These are phyloP conservation scores for Athelia sp. DNA, from an alignment of 1,284 basidiomycete genomes.

Conservation along the genomic window DNA sequence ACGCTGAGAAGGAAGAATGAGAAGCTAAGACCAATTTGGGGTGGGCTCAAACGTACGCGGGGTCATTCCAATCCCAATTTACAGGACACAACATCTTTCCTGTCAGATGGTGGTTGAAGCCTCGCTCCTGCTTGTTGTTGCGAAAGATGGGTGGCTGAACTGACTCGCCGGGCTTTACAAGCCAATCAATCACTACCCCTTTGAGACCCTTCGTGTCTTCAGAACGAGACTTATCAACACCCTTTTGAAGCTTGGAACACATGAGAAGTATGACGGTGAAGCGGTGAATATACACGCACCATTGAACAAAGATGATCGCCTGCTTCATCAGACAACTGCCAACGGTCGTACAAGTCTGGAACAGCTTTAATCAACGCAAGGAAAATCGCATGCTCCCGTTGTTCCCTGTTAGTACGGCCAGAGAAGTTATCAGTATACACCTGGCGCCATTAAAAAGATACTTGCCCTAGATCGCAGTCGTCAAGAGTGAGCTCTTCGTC, in stretches of 20 bases:
- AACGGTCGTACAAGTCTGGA: neutral
- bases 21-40: neutral
- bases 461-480: neutral
- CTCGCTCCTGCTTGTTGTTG: constrained; percentile 3
- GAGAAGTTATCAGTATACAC: neutral
- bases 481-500: neutral
- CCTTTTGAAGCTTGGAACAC: neutral
- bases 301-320: neutral
- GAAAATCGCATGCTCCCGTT: neutral
- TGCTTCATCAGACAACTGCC: neutral
- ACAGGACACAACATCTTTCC: constrained; percentile 6
- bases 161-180: neutral
- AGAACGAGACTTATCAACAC: neutral
- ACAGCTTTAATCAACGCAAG: neutral
- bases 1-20: neutral
- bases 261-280: neutral
- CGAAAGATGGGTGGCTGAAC: constrained; percentile 4
- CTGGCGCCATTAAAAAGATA: neutral
- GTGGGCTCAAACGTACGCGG: neutral
- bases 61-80: constrained; percentile 4
- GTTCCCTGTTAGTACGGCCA: neutral
- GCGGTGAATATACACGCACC: neutral
- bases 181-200: constrained; percentile 1
- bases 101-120: constrained; percentile 6
- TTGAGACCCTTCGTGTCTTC: constrained; percentile 9